Evolutionary conservation across 2,329 filamentous ascomycete species (phyloP).

Genomic region (Trichoderma semiorbis): DNA sequence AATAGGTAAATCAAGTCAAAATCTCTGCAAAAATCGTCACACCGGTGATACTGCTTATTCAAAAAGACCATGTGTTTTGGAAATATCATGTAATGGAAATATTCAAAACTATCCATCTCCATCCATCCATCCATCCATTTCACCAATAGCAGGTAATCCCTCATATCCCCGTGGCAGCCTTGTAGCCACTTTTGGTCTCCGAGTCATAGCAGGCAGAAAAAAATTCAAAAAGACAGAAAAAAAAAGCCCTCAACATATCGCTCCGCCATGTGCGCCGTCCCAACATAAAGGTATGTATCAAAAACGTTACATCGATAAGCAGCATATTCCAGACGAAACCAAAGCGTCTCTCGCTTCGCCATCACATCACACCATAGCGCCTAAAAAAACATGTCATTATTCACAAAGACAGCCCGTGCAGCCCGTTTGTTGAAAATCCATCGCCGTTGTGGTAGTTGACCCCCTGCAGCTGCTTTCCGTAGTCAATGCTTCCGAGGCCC

Average conservation of each 20-base stretch:
- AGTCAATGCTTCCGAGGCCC: slow-evolving; percentile 37
- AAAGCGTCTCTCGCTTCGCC: not conserved
- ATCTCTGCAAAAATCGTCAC: not conserved
- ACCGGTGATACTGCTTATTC: not conserved
- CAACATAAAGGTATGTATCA: not conserved
- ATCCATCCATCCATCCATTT: not conserved
- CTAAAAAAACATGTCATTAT: not conserved
- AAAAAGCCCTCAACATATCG: slow-evolving; percentile 1
- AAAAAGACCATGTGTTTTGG: not conserved
- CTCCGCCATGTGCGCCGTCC: slow-evolving; percentile 13
- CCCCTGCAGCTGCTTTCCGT: slow-evolving; percentile 28
- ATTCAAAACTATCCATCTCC: not conserved
- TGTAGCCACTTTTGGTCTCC: slow-evolving; percentile 3
- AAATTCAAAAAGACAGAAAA: not conserved
- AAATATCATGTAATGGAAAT: slow-evolving; percentile 4
- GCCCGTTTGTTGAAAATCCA: slow-evolving; percentile 5
- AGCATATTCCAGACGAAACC: not conserved
- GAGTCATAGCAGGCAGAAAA: not conserved
- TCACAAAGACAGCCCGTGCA: slow-evolving; percentile 10
- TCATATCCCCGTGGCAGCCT: slow-evolving; percentile 15
- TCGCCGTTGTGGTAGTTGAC: slow-evolving; percentile 12
- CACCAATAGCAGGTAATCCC: slow-evolving; percentile 6
- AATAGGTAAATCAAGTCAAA: not conserved
- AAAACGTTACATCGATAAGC: slow-evolving; percentile 5
- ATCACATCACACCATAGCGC: slow-evolving; percentile 13